phyloP scores from a whole-genome alignment of 257 asterid genomes.

The Handroanthus guayacan region DNA sequence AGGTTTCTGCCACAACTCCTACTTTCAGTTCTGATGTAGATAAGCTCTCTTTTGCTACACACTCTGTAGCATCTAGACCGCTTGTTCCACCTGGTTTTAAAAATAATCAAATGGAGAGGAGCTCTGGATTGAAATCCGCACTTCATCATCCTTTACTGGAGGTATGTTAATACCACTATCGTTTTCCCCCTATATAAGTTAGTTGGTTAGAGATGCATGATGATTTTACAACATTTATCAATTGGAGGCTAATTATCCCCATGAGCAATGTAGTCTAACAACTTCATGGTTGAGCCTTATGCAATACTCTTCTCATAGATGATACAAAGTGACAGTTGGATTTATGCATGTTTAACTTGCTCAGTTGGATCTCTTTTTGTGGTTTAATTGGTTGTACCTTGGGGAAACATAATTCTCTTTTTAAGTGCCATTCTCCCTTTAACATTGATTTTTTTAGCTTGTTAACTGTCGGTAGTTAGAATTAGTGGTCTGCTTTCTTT shows the following conservation, averaged over 20 bases:
- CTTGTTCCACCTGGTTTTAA: slow-evolving; percentile 78
- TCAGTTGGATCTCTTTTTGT: background rate
- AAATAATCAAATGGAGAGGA: slow-evolving; percentile 51
- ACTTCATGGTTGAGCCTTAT: slow-evolving; percentile 10
- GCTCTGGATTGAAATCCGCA: slow-evolving; percentile 49
- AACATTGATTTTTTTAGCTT: background rate
- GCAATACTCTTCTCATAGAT: background rate
- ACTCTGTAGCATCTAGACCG: slow-evolving; percentile 54
- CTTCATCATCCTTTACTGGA: slow-evolving; percentile 44
- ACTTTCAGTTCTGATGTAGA: slow-evolving; percentile 47
- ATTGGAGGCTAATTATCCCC: background rate
- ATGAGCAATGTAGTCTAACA: background rate
- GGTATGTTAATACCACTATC: slow-evolving; percentile 40
- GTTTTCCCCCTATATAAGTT: background rate
- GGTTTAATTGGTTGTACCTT: background rate
- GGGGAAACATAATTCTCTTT: background rate
- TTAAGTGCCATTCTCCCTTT: background rate
- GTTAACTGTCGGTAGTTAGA: background rate
- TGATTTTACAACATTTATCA: slow-evolving; percentile 1
- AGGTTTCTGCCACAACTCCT: slow-evolving; percentile 39
- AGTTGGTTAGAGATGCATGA: background rate
- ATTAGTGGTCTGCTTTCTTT: background rate
- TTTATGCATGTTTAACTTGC: background rate
- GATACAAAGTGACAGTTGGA: background rate
- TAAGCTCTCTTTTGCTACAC: slow-evolving; percentile 51